These are phyloP conservation scores for Backusella macrospora DNA, from an alignment of 192 early-diverging fungal species.

Conservation along the genomic window DNA sequence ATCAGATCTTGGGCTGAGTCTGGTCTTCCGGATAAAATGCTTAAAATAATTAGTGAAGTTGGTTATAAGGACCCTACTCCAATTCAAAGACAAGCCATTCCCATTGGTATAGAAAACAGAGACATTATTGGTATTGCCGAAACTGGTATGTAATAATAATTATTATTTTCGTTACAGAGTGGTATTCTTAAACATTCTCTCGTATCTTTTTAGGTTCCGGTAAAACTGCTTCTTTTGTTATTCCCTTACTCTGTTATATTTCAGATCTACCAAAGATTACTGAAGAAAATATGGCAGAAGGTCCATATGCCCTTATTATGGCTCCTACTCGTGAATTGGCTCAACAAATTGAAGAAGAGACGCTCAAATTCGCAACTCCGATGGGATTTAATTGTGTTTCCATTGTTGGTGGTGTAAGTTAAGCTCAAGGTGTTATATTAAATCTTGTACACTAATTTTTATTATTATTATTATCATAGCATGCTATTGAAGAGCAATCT, in stretches of 20 bases:
- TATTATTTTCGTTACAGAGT: neutral
- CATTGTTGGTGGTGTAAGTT: constrained; percentile 72
- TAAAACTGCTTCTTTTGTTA: constrained; percentile 95
- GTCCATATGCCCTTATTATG: constrained; percentile 93
- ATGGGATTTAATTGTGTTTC: constrained; percentile 86
- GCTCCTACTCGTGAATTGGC: constrained; percentile 98
- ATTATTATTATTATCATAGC: constrained; percentile 51
- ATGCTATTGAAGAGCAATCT: constrained; percentile 87
- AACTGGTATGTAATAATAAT: constrained; percentile 59
- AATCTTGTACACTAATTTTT: neutral
- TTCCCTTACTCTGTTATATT: constrained; percentile 94
- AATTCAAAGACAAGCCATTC: constrained; percentile 97
- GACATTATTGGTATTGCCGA: constrained; percentile 89
- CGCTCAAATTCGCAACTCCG: constrained; percentile 85
- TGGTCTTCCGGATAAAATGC: constrained; percentile 63
- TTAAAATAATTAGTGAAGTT: constrained; percentile 77
- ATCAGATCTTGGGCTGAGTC: constrained; percentile 90
- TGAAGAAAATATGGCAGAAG: constrained; percentile 78
- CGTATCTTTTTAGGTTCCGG: constrained; percentile 66
- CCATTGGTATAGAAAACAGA: constrained; percentile 90
- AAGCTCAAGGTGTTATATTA: neutral
- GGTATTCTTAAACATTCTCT: neutral
- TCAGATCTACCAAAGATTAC: constrained; percentile 74
- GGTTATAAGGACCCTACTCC: constrained; percentile 96
- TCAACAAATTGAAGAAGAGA: constrained; percentile 94